phyloP scores from a whole-genome alignment of 2,329 filamentous ascomycete species.

The Ophiostoma novo-ulmi region DNA sequence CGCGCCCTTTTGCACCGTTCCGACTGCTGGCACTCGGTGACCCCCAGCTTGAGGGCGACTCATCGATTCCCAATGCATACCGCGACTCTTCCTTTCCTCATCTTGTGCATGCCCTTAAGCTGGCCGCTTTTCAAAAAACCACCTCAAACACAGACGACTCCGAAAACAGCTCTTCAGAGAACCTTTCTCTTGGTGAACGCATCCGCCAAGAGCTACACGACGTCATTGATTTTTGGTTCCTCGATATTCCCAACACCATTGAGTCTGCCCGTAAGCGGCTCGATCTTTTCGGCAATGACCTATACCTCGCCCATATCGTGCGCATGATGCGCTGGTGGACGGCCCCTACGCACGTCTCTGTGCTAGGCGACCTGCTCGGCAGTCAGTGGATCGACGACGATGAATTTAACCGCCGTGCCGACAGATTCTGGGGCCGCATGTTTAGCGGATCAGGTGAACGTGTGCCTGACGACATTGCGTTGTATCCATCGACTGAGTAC shows the following conservation, averaged over 20 bases:
- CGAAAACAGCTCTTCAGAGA: conserved; percentile 34
- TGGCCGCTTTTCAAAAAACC: conserved; percentile 40
- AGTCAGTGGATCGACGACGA: conserved; percentile 89
- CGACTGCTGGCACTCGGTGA: conserved; percentile 83
- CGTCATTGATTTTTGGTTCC: conserved; percentile 54
- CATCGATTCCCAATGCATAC: conserved; percentile 63
- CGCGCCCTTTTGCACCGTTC: conserved; percentile 60
- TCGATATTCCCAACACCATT: conserved; percentile 64
- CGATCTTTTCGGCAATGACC: conserved; percentile 90
- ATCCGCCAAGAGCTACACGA: conserved; percentile 53
- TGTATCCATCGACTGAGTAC: conserved; percentile 46
- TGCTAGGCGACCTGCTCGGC: conserved; percentile 85
- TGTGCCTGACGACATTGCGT: conserved; percentile 54
- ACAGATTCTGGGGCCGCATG: conserved; percentile 74
- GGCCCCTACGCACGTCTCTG: conserved; percentile 76
- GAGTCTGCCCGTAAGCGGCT: conserved; percentile 69
- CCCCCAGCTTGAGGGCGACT: conserved; percentile 89
- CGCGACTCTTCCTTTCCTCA: conserved; percentile 50
- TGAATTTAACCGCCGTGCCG: conserved; percentile 71
- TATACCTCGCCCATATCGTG: conserved; percentile 90
- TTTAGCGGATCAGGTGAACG: conserved; percentile 60
- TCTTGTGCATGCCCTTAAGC: conserved; percentile 43
- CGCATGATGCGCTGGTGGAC: conserved; percentile 78
- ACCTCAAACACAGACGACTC: not conserved
- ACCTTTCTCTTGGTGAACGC: conserved; percentile 48